These are phyloP conservation scores for Ophiocordyceps robertsii DNA, from an alignment of 2,329 filamentous ascomycete species.

Conservation along the genomic window DNA sequence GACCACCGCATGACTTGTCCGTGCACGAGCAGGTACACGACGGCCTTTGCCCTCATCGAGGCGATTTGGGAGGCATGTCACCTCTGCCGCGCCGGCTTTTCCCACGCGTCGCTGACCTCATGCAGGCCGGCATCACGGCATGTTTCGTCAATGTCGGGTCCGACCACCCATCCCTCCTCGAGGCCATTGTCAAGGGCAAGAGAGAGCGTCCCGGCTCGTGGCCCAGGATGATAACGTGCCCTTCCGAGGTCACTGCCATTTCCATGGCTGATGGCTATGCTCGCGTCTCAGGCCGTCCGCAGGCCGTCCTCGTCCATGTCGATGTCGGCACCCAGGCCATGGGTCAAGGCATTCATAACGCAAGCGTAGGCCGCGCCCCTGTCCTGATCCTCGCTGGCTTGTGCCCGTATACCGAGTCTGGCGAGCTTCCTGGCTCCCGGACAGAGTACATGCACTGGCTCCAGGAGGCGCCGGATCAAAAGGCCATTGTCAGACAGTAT, in stretches of 20 bases:
- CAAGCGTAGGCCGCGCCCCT: slow-evolving; percentile 54
- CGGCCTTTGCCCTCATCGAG: slow-evolving; percentile 73
- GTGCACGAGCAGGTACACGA: slow-evolving; percentile 45
- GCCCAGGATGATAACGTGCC: slow-evolving; percentile 63
- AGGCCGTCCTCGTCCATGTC: slow-evolving; percentile 63
- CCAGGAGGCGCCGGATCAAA: slow-evolving; percentile 66
- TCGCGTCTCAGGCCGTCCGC: slow-evolving; percentile 51
- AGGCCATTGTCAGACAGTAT: slow-evolving; percentile 64
- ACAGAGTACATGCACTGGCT: slow-evolving; percentile 75
- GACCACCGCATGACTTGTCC: not conserved
- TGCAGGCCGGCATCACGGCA: slow-evolving; percentile 47
- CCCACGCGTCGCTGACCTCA: slow-evolving; percentile 31
- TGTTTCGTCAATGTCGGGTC: slow-evolving; percentile 53
- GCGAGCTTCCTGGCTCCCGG: slow-evolving; percentile 55
- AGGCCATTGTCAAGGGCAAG: slow-evolving; percentile 60
- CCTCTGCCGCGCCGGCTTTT: not conserved
- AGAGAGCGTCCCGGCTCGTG: slow-evolving; percentile 48
- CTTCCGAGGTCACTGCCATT: slow-evolving; percentile 62
- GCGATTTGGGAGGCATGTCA: slow-evolving; percentile 28
- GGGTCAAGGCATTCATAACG: slow-evolving; percentile 61
- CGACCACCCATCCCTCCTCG: slow-evolving; percentile 63
- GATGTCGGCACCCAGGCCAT: slow-evolving; percentile 66
- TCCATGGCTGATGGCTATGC: slow-evolving; percentile 76
- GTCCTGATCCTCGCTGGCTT: slow-evolving; percentile 64
- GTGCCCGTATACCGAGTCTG: slow-evolving; percentile 55